phyloP scores from a whole-genome alignment of 768 basidiomycete genomes.

The Lactarius hengduanensis region DNA sequence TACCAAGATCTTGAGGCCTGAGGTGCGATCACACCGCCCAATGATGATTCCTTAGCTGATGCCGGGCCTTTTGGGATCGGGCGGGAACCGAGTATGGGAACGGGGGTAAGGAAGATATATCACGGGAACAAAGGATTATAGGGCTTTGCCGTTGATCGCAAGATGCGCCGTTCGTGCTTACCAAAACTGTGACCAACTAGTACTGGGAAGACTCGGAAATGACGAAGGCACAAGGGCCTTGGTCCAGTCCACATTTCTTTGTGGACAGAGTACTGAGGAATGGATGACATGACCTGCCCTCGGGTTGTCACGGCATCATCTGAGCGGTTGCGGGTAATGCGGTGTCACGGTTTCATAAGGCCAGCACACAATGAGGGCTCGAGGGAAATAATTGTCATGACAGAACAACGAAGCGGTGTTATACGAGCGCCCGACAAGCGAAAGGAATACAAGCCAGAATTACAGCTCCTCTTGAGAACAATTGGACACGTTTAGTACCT shows the following conservation, averaged over 20 bases:
- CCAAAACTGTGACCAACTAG: not conserved
- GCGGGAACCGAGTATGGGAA: not conserved
- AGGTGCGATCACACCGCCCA: not conserved
- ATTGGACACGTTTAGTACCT: not conserved
- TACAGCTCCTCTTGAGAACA: not conserved
- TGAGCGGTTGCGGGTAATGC: no score
- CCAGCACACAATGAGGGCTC: not conserved
- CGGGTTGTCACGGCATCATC: no score
- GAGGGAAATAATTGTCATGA: not conserved
- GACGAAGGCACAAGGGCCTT: no score
- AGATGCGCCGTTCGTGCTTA: not conserved
- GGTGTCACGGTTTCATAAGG: not conserved
- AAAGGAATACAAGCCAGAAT: not conserved
- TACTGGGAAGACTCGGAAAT: no score
- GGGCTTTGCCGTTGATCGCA: not conserved
- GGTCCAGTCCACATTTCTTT: no score
- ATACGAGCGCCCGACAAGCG: not conserved
- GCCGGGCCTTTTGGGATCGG: not conserved
- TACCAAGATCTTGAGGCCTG: no score
- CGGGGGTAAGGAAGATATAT: not conserved
- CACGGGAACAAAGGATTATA: not conserved
- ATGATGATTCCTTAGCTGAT: not conserved
- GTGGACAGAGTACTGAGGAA: no score
- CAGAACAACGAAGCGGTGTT: not conserved
- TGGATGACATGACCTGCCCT: no score